Conservation (phyloP, 2,329 filamentous ascomycete species). For the Aspergillus novoparasiticus region DNA sequence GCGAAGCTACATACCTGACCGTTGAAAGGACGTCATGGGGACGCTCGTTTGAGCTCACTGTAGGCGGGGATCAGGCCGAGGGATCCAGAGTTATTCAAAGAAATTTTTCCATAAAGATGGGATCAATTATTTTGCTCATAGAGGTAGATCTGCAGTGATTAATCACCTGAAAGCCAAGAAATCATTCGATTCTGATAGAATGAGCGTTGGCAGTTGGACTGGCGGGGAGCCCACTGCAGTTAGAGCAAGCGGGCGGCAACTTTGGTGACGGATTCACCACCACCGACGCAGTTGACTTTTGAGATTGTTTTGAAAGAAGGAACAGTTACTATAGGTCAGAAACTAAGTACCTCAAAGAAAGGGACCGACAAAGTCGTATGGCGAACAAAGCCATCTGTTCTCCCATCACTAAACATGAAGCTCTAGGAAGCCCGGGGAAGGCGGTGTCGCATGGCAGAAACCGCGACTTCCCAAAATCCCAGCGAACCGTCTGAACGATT, state of each 20-base stretch:
- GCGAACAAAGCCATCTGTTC: neutral
- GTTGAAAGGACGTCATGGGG: conserved; percentile 36
- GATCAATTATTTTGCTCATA: neutral
- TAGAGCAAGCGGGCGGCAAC: conserved; percentile 26
- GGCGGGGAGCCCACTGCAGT: conserved; percentile 30
- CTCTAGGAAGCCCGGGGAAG: conserved; percentile 19
- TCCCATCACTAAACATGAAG: conserved; percentile 11
- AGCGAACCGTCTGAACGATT: conserved; percentile 23
- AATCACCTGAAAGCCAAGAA: conserved; percentile 5
- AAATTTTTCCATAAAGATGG: conserved; percentile 15
- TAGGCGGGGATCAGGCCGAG: conserved; percentile 13
- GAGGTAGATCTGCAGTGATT: neutral
- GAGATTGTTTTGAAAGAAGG: neutral
- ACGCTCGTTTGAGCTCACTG: conserved; percentile 19
- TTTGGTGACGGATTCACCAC: conserved; percentile 11
- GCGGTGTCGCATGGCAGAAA: conserved; percentile 33
- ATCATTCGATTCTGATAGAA: conserved; percentile 11
- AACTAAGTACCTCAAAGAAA: neutral
- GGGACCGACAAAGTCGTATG: conserved; percentile 9
- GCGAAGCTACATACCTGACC: conserved; percentile 33
- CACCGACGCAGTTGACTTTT: neutral
- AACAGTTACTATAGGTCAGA: neutral
- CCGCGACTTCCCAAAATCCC: conserved; percentile 30
- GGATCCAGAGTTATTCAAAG: neutral
- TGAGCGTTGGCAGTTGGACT: conserved; percentile 19